Percentiles rank a stretch among this genome's conserved stretches.
Conservation (phyloP, 208 protist species). For the Herpetomonas tarakana region DNA sequence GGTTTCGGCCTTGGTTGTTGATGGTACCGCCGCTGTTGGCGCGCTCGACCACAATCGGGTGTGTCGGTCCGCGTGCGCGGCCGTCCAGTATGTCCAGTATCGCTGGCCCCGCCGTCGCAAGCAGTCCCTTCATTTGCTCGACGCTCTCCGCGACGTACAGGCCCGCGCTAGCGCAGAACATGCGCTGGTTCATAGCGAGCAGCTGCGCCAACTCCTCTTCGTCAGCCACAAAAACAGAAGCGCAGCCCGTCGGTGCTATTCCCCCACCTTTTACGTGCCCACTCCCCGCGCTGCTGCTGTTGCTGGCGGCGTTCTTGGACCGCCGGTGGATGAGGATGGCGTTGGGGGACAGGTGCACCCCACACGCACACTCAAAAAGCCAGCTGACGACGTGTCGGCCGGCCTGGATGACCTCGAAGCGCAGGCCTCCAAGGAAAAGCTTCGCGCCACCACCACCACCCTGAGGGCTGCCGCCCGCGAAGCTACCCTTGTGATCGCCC, state of each 20-base stretch:
- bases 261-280: neutral
- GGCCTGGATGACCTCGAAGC: conserved; percentile 82
- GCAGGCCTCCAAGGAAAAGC: conserved; percentile 79
- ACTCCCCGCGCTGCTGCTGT: neutral
- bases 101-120: conserved; percentile 26
- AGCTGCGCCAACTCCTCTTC: conserved; percentile 43
- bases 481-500: too few relatives aligned
- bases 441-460: conserved; percentile 43
- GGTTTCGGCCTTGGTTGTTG: neutral
- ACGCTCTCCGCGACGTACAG: conserved; percentile 59
- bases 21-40: conserved; percentile 32
- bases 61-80: conserved; percentile 57
- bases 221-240: conserved; percentile 63
- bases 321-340: conserved; percentile 80
- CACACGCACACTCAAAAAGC: conserved; percentile 62
- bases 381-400: conserved; percentile 66
- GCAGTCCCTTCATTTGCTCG: conserved; percentile 45
- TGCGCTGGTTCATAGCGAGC: conserved; percentile 67
- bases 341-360: conserved; percentile 42
- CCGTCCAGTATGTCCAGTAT: conserved; percentile 54
- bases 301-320: conserved; percentile 40
- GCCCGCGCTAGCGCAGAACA: conserved; percentile 69
- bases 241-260: conserved; percentile 70
- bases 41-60: conserved; percentile 79
- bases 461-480: neutral